Evolutionary conservation across 495 filamentous ascomycete genomes (phyloP), one percentile per base, ranked within the genome.

Genomic region (Patellaria atrata): DNA sequence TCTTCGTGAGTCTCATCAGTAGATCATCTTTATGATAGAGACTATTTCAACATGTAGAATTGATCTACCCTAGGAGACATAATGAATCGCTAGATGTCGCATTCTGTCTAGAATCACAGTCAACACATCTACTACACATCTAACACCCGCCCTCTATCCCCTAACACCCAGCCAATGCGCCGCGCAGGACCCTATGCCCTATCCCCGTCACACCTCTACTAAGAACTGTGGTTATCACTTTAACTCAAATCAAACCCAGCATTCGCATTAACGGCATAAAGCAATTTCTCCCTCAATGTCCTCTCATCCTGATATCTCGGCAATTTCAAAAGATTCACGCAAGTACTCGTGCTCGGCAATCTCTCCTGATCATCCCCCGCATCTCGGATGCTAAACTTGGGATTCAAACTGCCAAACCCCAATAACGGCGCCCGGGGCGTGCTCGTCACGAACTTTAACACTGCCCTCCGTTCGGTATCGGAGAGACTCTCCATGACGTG

Each of bases 231-330:
- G n/a, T n/a, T n/a, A n/a, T n/a, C n/a, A n/a, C n/a, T n/a, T n/a
- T n/a, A n/a, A n/a, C n/a, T n/a, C 24, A 99, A 62, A 64, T 99
- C 86, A 59, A 99, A 99, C 7, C 89, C 89, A 27, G 89, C 89
- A 10, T 85, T 86, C 8, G 83, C 78, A 48, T 78, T 82, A 13
- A 94, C 77, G 15, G 87, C 86, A 59, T 94, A 94, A 21, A 97
- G 55, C 39, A 97, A 53, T 54, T 92, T 93, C 45, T 70, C 68
- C 55, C 64, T 80, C 41, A 96, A 49, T 9, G 56, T 63, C 33
- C 58, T 58, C 35, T 65, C 67, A 30, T 64, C 73, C 14, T 48
- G 60, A 56, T 96, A 99, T 31, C 77, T 73, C 13, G 89, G 89
- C 43, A 99, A 62, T 61, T 99, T 99, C 22, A 99, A 55, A 35